These are phyloP conservation scores for Leccinum fibrillosum DNA, from an alignment of 768 basidiomycete genomes.

Conservation along the genomic window DNA sequence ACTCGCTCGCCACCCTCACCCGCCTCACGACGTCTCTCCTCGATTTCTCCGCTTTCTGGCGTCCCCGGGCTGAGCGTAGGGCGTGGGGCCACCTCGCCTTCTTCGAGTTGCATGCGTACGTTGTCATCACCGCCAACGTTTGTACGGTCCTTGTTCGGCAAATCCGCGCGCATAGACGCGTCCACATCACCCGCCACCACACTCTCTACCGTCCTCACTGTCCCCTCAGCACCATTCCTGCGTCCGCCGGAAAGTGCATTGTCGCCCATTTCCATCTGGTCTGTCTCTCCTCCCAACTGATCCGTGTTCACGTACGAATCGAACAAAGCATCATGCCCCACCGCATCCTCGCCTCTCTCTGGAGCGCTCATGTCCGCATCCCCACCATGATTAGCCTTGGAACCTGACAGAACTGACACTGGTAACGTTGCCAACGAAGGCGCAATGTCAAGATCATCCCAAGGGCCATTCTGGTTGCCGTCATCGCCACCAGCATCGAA, in stretches of 20 bases:
- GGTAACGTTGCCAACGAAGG: constrained; percentile 2
- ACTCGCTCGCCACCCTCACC: neutral
- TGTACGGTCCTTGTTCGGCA: neutral
- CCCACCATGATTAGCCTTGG: neutral
- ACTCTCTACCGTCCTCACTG: neutral
- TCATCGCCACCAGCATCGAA: constrained; percentile 12
- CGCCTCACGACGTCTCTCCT: neutral
- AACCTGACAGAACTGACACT: neutral
- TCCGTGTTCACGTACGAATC: constrained; percentile 26
- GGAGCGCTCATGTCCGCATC: neutral
- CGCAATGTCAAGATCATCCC: constrained; percentile 8
- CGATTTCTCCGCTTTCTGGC: constrained; percentile 19
- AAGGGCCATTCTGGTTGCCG: neutral
- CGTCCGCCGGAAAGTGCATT: neutral
- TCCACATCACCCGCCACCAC: neutral
- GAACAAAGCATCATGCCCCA: constrained; percentile 13
- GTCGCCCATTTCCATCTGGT: neutral
- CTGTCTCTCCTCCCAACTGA: constrained; percentile 3
- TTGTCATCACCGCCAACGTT: neutral
- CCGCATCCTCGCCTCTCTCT: constrained; percentile 1
- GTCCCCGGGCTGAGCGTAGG: neutral
- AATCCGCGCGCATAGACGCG: neutral
- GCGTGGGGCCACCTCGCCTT: constrained; percentile 15
- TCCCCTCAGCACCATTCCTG: neutral
- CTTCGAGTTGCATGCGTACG: constrained; percentile 5